Evolutionary conservation across 2,329 filamentous ascomycete species (phyloP).

Genomic region (Biscogniauxia marginata): DNA sequence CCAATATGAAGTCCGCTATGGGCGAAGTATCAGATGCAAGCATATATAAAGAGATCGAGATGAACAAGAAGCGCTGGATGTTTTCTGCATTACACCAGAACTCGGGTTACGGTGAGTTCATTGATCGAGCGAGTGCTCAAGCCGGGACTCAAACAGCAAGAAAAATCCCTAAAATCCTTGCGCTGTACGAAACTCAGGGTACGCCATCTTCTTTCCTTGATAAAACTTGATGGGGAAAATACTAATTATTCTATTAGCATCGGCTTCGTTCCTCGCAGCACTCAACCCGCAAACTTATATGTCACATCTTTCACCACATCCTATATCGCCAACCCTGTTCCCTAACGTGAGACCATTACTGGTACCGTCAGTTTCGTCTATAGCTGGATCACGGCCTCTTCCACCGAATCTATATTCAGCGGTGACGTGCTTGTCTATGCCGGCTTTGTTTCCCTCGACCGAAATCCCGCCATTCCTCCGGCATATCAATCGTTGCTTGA

Average conservation of each 20-base stretch:
- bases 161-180: constrained; percentile 39
- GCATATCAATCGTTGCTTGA: constrained; percentile 56
- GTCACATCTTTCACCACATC: constrained; percentile 45
- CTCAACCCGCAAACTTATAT: constrained; percentile 40
- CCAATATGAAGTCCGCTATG: constrained; percentile 54
- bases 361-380: constrained; percentile 30
- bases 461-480: constrained; percentile 57
- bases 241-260: constrained; percentile 41
- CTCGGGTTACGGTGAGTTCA: constrained; percentile 36
- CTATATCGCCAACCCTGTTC: constrained; percentile 41
- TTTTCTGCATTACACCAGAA: constrained; percentile 52
- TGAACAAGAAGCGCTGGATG: constrained; percentile 62
- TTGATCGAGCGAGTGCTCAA: constrained; percentile 9
- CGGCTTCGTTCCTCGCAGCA: constrained; percentile 49
- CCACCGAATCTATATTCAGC: constrained; percentile 45
- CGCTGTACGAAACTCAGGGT: constrained; percentile 54
- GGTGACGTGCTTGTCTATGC: constrained; percentile 54
- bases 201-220: constrained; percentile 12
- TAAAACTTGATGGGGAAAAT: constrained; percentile 22
- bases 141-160: constrained; percentile 16
- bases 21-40: constrained; percentile 43
- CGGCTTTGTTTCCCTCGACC: constrained; percentile 53
- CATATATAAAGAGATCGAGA: constrained; percentile 49
- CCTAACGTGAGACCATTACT: constrained; percentile 35
- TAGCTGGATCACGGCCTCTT: constrained; percentile 36